A percentile compares a stretch with the other conserved stretches of the same genome.
Evolutionary conservation across 208 protist species (phyloP).

Genomic region (Leishmania martiniquensis): DNA sequence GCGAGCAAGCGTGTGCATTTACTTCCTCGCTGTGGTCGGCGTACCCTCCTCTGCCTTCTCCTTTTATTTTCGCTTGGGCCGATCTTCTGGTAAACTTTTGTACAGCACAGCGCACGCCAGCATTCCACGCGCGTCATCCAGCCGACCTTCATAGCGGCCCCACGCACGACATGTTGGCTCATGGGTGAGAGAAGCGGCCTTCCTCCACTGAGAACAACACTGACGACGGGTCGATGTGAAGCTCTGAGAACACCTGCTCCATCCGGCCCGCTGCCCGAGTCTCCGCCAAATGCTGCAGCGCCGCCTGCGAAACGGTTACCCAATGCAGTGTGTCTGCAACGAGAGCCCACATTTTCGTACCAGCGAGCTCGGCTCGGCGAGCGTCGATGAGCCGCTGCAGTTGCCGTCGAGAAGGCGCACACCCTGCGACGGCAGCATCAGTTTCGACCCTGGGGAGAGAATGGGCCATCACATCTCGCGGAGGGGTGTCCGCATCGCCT

Average conservation of each 20-base stretch:
- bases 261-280: conserved; percentile 21
- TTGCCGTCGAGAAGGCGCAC: neutral
- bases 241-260: conserved; percentile 27
- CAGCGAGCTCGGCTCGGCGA: neutral
- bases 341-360: conserved; percentile 1
- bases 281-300: conserved; percentile 14
- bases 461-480: neutral
- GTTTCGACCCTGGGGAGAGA: neutral
- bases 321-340: conserved; percentile 33
- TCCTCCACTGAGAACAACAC: conserved; percentile 32
- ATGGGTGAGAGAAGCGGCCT: conserved; percentile 20
- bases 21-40: no score
- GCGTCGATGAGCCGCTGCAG: neutral
- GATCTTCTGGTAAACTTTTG: neutral
- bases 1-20: no score
- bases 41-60: neutral
- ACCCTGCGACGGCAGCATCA: neutral
- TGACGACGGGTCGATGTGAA: conserved; percentile 16
- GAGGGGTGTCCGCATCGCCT: neutral
- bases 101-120: neutral
- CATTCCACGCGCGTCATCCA: neutral
- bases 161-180: neutral
- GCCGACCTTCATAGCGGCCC: neutral
- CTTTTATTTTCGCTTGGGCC: neutral
- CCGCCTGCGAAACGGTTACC: conserved; percentile 29